These are phyloP conservation scores for Phytopythium cucurbitacearum DNA, from an alignment of 352 stramenopile genomes.

Conservation along the genomic window DNA sequence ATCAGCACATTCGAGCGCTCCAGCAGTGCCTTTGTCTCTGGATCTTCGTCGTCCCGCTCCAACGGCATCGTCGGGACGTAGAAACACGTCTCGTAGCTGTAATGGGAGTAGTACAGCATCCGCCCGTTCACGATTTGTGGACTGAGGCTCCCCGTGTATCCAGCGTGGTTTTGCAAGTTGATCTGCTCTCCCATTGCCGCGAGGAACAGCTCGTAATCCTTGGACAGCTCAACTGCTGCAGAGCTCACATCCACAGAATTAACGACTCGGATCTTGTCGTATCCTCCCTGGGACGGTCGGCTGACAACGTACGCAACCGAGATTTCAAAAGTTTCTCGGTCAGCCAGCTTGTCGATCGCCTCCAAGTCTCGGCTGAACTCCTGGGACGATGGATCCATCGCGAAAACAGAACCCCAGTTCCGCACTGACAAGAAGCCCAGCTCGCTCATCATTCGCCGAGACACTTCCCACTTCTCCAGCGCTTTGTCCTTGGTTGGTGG, in stretches of 20 bases:
- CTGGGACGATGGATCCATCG: conserved; percentile 53
- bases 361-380: conserved; percentile 67
- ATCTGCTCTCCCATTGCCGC: conserved; percentile 62
- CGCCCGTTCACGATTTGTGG: conserved; percentile 31
- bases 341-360: conserved; percentile 66
- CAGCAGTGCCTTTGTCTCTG: conserved; percentile 30
- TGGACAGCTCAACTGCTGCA: conserved; percentile 34
- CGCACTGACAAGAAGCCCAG: conserved; percentile 76
- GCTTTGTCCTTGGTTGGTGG: conserved; percentile 47
- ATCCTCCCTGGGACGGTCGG: conserved; percentile 60
- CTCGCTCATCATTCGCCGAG: conserved; percentile 80
- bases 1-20: conserved; percentile 76
- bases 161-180: conserved; percentile 28
- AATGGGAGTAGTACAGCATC: conserved; percentile 73
- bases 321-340: conserved; percentile 82
- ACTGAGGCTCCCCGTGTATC: conserved; percentile 43
- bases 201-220: conserved; percentile 76
- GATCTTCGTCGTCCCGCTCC: conserved; percentile 22
- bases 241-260: conserved; percentile 42
- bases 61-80: conserved; percentile 74
- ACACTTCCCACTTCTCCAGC: conserved; percentile 69
- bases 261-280: conserved; percentile 70
- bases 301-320: conserved; percentile 69
- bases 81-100: conserved; percentile 76
- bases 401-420: conserved; percentile 84